A percentile compares a stretch with the other conserved stretches of the same genome.
phyloP scores from a whole-genome alignment of 441 rosid genomes.

The Eruca vesicaria region DNA sequence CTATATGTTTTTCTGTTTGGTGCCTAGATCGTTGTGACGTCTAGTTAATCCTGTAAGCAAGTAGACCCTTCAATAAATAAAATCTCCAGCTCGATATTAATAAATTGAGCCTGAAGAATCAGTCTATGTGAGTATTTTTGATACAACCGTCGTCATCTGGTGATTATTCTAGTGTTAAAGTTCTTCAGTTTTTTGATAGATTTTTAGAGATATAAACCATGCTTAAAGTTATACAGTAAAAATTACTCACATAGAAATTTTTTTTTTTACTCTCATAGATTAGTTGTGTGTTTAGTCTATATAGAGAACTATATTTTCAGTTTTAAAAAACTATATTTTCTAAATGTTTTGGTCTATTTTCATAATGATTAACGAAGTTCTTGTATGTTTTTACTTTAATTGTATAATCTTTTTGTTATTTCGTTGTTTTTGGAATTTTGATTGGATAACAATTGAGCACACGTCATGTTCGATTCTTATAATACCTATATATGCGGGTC shows the following conservation, averaged over 20 bases:
- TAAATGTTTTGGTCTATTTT: not conserved
- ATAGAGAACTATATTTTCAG: not conserved
- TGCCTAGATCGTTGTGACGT: not conserved
- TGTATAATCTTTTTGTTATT: not conserved
- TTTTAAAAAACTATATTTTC: too few species aligned
- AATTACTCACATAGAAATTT: not conserved
- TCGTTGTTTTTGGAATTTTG: not conserved
- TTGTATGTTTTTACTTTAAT: not conserved
- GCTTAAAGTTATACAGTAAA: too few species aligned
- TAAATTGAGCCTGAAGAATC: not conserved
- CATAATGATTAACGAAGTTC: not conserved
- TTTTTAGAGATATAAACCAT: not conserved
- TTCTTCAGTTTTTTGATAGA: not conserved
- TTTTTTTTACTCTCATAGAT: not conserved
- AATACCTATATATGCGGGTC: constrained; percentile 4
- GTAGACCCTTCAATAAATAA: not conserved
- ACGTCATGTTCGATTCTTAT: constrained; percentile 10
- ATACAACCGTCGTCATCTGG: not conserved
- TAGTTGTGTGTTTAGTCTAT: not conserved
- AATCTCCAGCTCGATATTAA: not conserved
- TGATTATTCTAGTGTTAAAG: not conserved
- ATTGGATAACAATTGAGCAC: not conserved
- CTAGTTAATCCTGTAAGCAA: not conserved
- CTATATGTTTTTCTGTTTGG: not conserved
- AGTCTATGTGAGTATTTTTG: not conserved